Percentiles rank a stretch among this genome's conserved stretches.
Evolutionary conservation across 2,329 filamentous ascomycete genomes (phyloP).

Genomic region (Cladorrhinum sp.): DNA sequence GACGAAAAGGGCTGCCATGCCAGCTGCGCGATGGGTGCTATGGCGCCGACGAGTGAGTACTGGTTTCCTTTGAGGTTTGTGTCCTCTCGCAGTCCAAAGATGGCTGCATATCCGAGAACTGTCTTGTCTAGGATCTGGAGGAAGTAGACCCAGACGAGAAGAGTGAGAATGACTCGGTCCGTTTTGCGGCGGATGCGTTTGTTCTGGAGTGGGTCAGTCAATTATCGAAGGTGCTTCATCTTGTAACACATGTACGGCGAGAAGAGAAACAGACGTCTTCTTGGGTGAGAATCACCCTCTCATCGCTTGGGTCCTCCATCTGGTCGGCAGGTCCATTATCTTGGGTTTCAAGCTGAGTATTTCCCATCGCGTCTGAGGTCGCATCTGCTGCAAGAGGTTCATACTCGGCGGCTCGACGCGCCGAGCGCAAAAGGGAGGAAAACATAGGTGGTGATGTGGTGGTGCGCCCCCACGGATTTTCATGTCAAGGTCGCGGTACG

Average conservation of each 20-base stretch:
- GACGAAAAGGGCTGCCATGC: constrained; percentile 60
- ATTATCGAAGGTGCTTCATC: too few relatives aligned
- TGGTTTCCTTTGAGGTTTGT: constrained; percentile 49
- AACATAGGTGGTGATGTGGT: neutral
- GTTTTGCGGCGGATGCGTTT: constrained; percentile 59
- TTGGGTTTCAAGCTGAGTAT: neutral
- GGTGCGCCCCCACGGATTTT: neutral
- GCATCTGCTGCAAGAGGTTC: neutral
- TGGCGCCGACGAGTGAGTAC: constrained; percentile 56
- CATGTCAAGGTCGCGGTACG: too few relatives aligned
- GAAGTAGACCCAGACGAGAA: constrained; percentile 58
- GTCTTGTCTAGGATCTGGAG: constrained; percentile 59
- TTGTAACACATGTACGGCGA: too few relatives aligned
- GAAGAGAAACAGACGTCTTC: neutral
- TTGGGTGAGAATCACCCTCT: neutral
- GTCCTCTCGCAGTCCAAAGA: constrained; percentile 51
- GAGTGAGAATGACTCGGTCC: constrained; percentile 54
- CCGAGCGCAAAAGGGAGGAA: neutral
- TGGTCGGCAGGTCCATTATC: neutral
- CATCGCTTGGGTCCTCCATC: neutral
- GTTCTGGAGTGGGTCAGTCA: constrained; percentile 35
- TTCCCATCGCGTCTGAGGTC: neutral
- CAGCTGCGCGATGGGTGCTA: constrained; percentile 58
- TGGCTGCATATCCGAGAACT: constrained; percentile 55
- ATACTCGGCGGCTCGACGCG: neutral